A percentile compares a stretch with the other conserved stretches of the same genome.
These are phyloP conservation scores for Dactylonectria estremocensis DNA, from an alignment of 2,329 filamentous ascomycete species.

Conservation along the genomic window DNA sequence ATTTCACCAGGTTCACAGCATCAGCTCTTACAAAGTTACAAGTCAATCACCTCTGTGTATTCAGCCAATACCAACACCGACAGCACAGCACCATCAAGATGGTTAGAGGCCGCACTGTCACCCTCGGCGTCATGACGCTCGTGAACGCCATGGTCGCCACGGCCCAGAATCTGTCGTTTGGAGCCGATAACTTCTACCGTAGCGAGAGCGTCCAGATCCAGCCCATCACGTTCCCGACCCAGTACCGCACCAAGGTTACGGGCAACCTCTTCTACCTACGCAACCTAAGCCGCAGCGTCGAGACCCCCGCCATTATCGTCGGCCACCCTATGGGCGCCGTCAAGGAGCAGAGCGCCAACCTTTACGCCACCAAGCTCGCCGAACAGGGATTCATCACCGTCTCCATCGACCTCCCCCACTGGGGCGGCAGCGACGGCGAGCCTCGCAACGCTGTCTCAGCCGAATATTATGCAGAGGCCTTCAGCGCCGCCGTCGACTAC, in stretches of 20 bases:
- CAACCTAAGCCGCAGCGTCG: conserved; percentile 10
- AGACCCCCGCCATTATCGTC: conserved; percentile 45
- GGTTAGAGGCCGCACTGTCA: background rate
- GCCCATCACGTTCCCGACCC: conserved; percentile 15
- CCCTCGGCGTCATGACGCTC: too few species aligned
- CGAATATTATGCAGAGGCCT: conserved; percentile 49
- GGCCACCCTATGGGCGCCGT: conserved; percentile 50
- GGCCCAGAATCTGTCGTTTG: conserved; percentile 18
- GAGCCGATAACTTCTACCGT: conserved; percentile 28
- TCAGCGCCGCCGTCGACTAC: conserved; percentile 52
- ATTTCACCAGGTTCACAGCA: background rate
- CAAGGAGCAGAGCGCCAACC: conserved; percentile 51
- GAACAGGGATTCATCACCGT: conserved; percentile 11
- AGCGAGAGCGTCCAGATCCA: conserved; percentile 3
- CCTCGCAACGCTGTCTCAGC: conserved; percentile 42
- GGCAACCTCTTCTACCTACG: conserved; percentile 15
- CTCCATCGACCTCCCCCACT: conserved; percentile 5
- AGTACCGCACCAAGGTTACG: background rate
- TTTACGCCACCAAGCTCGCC: conserved; percentile 48
- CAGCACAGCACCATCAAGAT: conserved; percentile 1
- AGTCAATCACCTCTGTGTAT: background rate
- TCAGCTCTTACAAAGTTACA: background rate
- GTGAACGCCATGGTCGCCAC: conserved; percentile 4
- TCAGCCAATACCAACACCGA: background rate
- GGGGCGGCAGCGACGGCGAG: conserved; percentile 10